These are phyloP conservation scores for Leucocoprinus birnbaumii DNA, from an alignment of 768 basidiomycete genomes.

Conservation along the genomic window DNA sequence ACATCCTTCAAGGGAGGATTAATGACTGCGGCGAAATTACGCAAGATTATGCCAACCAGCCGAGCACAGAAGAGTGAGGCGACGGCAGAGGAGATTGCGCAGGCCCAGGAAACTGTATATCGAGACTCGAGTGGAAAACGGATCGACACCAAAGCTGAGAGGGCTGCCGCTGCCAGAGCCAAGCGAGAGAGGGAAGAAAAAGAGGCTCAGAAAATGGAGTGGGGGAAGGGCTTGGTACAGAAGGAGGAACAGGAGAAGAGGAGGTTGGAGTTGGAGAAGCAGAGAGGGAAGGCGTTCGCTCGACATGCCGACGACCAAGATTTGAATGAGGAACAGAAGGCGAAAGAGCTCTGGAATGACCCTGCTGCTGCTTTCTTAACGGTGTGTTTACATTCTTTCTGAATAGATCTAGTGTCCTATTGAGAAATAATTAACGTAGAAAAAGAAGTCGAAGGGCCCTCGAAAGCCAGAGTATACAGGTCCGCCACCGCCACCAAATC, in stretches of 20 bases:
- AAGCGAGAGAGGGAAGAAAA: conserved; percentile 83
- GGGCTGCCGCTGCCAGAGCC: conserved; percentile 77
- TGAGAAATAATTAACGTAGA: conserved; percentile 37
- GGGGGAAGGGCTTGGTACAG: conserved; percentile 96
- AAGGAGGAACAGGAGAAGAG: conserved; percentile 72
- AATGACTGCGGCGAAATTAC: conserved; percentile 72
- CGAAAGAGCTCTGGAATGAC: conserved; percentile 91
- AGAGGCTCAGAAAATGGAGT: conserved; percentile 92
- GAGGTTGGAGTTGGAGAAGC: conserved; percentile 64
- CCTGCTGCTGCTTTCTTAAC: conserved; percentile 95
- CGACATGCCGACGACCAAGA: conserved; percentile 80
- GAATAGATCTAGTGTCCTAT: neutral
- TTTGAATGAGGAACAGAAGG: conserved; percentile 81
- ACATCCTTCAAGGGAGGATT: conserved; percentile 73
- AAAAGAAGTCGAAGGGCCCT: conserved; percentile 72
- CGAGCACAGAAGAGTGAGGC: conserved; percentile 29
- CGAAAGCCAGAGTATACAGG: conserved; percentile 83
- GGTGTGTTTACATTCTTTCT: conserved; percentile 40
- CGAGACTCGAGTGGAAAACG: conserved; percentile 86
- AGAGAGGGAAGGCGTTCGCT: conserved; percentile 65
- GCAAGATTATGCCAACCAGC: conserved; percentile 51
- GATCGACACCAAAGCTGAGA: conserved; percentile 84
- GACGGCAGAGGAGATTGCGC: conserved; percentile 54
- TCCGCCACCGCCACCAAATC: conserved; percentile 88
- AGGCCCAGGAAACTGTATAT: conserved; percentile 88